Percentiles rank a stretch among this genome's conserved stretches.
These are phyloP conservation scores for Coniochaeta ligniaria DNA, from an alignment of 2,329 filamentous ascomycete species.

Conservation along the genomic window DNA sequence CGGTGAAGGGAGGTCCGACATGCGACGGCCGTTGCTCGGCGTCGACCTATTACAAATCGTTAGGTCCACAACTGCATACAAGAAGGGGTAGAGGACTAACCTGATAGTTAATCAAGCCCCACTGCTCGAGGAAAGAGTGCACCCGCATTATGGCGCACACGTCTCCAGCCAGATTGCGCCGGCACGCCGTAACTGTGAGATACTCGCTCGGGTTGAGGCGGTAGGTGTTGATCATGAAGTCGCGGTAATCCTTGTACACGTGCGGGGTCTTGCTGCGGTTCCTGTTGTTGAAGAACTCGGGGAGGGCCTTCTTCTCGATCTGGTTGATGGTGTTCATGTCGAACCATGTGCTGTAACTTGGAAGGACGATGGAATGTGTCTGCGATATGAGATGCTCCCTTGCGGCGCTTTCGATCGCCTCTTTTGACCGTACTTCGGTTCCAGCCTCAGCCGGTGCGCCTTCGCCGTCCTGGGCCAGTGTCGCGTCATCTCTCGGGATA, in stretches of 20 bases:
- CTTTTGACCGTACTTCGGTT: slow-evolving; percentile 63
- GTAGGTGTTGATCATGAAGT: slow-evolving; percentile 99
- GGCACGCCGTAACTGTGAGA: slow-evolving; percentile 90
- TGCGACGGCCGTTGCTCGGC: slow-evolving; percentile 91
- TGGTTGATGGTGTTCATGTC: slow-evolving; percentile 91
- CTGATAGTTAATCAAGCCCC: slow-evolving; percentile 98
- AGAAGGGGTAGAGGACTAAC: slow-evolving; percentile 40
- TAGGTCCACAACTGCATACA: slow-evolving; percentile 2
- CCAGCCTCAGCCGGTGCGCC: slow-evolving; percentile 33
- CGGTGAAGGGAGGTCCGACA: slow-evolving; percentile 93
- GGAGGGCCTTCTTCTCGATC: slow-evolving; percentile 88
- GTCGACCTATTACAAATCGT: slow-evolving; percentile 61
- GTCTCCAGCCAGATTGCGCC: slow-evolving; percentile 90
- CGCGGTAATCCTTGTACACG: slow-evolving; percentile 97
- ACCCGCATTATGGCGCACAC: slow-evolving; percentile 99
- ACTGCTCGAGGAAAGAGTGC: slow-evolving; percentile 95
- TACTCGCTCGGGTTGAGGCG: slow-evolving; percentile 93
- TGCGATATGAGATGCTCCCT: slow-evolving; percentile 89
- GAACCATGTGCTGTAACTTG: slow-evolving; percentile 98
- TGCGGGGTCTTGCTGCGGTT: slow-evolving; percentile 97
- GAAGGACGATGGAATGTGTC: slow-evolving; percentile 91
- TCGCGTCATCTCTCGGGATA: slow-evolving; percentile 42
- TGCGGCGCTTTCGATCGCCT: slow-evolving; percentile 75
- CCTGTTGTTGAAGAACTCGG: slow-evolving; percentile 97
- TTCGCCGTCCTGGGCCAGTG: slow-evolving; percentile 28